Conservation (phyloP, 2,329 filamentous ascomycete genomes). For the Aspergillus ochraceus region DNA sequence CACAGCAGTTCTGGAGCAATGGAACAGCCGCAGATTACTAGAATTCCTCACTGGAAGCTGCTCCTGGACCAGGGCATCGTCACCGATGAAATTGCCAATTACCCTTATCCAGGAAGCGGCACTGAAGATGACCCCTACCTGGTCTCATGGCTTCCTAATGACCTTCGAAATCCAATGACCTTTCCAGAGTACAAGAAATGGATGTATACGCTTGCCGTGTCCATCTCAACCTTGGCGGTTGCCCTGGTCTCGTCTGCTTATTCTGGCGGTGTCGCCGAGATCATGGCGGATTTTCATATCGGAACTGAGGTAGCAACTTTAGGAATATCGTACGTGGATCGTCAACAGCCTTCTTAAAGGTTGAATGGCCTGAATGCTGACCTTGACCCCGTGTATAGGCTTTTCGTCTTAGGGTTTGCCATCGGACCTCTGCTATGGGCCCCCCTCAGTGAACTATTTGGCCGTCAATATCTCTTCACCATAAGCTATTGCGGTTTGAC, state of each 20-base stretch:
- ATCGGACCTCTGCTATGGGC: constrained; percentile 10
- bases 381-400: not conserved
- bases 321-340: not conserved
- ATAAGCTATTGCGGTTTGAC: not conserved
- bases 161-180: constrained; percentile 9
- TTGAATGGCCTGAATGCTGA: not conserved
- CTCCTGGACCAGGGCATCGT: not conserved
- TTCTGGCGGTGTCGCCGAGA: not conserved
- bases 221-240: constrained; percentile 1
- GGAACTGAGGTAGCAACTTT: constrained; percentile 9
- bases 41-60: not conserved
- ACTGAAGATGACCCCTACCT: constrained; percentile 9
- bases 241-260: constrained; percentile 13
- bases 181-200: not conserved
- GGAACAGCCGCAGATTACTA: not conserved
- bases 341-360: not conserved
- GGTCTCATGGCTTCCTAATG: constrained; percentile 9
- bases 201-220: not conserved
- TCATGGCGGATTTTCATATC: constrained; percentile 10
- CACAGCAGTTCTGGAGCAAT: not conserved
- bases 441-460: constrained; percentile 1
- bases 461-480: constrained; percentile 1
- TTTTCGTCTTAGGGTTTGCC: constrained; percentile 11
- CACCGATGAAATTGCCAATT: constrained; percentile 4
- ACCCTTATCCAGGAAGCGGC: constrained; percentile 6